Evolutionary conservation across 768 basidiomycete species (phyloP), one percentile per base, ranked within the genome.

Genomic region (Naganishia onofrii): DNA sequence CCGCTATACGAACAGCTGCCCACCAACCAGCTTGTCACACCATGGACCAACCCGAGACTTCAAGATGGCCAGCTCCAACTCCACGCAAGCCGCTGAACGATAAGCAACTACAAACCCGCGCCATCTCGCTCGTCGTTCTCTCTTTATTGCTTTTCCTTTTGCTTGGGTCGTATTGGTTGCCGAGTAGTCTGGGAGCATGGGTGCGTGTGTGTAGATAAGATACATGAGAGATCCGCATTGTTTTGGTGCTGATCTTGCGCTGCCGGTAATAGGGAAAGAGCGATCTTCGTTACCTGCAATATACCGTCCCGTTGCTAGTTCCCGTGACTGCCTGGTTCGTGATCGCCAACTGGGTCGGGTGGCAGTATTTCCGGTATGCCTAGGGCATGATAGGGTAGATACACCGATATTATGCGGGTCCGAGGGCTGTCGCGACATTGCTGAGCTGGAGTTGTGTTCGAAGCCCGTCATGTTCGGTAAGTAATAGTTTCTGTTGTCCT

Each of bases 261-360:
- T 26, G 17, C 9, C 15, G 5, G 7, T 42, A 26, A 63, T 63
- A 63, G 60, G 60, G 38, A 23, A 42, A 23, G 21, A 44, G 60
- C 38, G 60, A 63, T 26, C n/a, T 44, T 5, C 60, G 60, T 1
- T 44, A 44, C 28, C 42, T 63, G 38, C 60, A 44, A 12, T 44
- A 63, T 29, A 44, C 60, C 23, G 28, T 63, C 10, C 60, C 60
- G 3, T 3, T 63, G 21, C 60, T 70, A 2, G 85, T 97, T 54
- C 93, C 95, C 15, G 88, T 88, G 9, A 87, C 85, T 12, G 84
- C 89, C 48, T 93, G 92, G 81, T 95, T 93, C 80, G 90, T 92
- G 66, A 98, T 98, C 76, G 92, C 93, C 51, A 97, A 97, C 76
- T 98, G 95, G 95, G 91, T 95, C 46, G 94, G 94, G 51, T 97